Base-by-base conservation (phyloP, 176 grass and related monocot species). In the Lolium multiflorum region DNA sequence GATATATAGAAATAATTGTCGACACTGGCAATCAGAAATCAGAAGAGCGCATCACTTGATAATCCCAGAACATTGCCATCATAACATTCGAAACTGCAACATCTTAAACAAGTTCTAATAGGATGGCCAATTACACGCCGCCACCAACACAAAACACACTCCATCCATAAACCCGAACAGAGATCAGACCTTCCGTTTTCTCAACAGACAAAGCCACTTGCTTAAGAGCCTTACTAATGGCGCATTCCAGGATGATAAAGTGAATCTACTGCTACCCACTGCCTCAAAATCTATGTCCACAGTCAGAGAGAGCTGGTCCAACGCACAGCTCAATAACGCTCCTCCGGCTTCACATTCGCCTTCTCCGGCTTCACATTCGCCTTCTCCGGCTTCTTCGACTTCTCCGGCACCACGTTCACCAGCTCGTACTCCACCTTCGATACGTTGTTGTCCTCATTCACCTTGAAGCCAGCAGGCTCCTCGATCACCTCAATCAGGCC, bases 201-300 rank as follows among this genome's bases (percentile, higher is more conserved):
- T 62, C 9, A 18, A 79, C 37, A 41, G 25, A 43, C 48, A 52
- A 52, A 20, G 5, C 22, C 16, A 20, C 52, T 26, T 20, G 39
- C 60, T 65, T 25, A 81, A 65, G 60, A 65, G 60, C 38, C 77
- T 65, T 65, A 12, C 47, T 68, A 82, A 82, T 22, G 54, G 63
- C 46, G 7, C 75, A 64, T 82, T 82, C 61, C 63, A 82, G 62
- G 62, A 82, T 69, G 4, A 82, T 51, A n/a, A 79, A 24, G 11
- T 3, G 6, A 78, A 22, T 62, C 79, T 66, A 81, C 74, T 55
- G 74, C 74, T 76, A 76, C 74, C 49, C 61, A 31, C 78, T 81
- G 60, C 59, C 78, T 65, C 59, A 49, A 81, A 81, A 81, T 50
- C 78, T 80, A 49, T 81, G 22, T 81, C 59, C 78, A 80, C 78